phyloP scores from a whole-genome alignment of 805 yeast genomes.

The Limtongozyma cylindracea region DNA sequence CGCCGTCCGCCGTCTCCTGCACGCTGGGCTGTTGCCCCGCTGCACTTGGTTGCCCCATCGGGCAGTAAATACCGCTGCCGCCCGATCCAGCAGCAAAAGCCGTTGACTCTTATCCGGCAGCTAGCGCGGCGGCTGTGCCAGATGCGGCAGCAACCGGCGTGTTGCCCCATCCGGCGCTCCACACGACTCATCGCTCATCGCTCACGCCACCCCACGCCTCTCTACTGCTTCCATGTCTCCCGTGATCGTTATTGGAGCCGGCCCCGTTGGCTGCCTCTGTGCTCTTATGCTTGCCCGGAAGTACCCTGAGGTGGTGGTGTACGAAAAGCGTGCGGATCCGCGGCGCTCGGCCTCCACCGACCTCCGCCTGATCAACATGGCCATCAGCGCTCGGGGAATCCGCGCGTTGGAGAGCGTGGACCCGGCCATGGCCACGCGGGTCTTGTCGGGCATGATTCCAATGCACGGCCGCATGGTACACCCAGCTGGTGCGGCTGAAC shows the following conservation, averaged over 20 bases:
- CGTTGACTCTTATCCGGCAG: too few species aligned
- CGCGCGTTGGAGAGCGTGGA: conserved; percentile 41
- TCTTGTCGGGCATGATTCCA: conserved; percentile 44
- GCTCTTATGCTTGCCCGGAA: conserved; percentile 56
- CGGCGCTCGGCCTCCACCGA: conserved; percentile 13
- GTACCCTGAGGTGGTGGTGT: conserved; percentile 50
- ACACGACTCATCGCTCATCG: too few species aligned
- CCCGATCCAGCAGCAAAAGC: too few species aligned
- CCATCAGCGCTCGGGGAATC: conserved; percentile 72
- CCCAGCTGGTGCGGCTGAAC: conserved; percentile 31
- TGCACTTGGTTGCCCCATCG: too few species aligned
- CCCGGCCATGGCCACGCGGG: conserved; percentile 22
- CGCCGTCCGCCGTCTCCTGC: too few species aligned
- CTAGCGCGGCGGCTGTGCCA: too few species aligned
- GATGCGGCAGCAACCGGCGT: too few species aligned
- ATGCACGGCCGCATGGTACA: conserved; percentile 87
- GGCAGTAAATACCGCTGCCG: too few species aligned
- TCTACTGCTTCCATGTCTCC: too few species aligned
- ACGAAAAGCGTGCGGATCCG: conserved; percentile 53
- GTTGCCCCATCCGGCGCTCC: too few species aligned
- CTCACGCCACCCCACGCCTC: too few species aligned
- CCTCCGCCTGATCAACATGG: conserved; percentile 58
- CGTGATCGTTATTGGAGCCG: conserved; percentile 61
- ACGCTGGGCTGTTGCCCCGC: too few species aligned
- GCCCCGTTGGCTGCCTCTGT: conserved; percentile 68